These are phyloP conservation scores for Fusarium keratoplasticum DNA, from an alignment of 2,329 filamentous ascomycete genomes.

Conservation along the genomic window DNA sequence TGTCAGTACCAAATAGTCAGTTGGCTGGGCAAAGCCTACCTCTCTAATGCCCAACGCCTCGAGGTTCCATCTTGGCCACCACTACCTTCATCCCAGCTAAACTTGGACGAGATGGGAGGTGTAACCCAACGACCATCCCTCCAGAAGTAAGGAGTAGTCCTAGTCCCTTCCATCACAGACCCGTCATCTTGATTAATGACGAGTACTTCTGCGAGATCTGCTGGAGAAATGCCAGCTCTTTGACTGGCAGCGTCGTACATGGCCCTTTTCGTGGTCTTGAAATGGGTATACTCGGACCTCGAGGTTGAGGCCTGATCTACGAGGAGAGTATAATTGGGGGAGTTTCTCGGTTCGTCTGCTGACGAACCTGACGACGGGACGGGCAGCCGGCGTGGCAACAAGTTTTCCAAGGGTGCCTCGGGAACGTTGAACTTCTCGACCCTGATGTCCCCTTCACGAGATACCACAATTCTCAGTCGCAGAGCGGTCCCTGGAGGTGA, in stretches of 20 bases:
- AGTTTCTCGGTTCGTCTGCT: slow-evolving; percentile 41
- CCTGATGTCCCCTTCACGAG: slow-evolving; percentile 58
- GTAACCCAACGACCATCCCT: slow-evolving; percentile 81
- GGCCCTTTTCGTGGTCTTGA: slow-evolving; percentile 83
- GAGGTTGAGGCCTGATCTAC: slow-evolving; percentile 57
- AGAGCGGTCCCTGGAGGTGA: slow-evolving; percentile 50
- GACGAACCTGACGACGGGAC: slow-evolving; percentile 50
- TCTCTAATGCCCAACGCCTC: slow-evolving; percentile 83
- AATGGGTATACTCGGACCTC: slow-evolving; percentile 77
- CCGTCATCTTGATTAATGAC: slow-evolving; percentile 71
- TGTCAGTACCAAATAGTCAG: slow-evolving; percentile 2
- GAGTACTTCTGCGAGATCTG: slow-evolving; percentile 76
- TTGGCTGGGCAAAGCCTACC: slow-evolving; percentile 53
- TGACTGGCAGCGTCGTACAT: slow-evolving; percentile 78
- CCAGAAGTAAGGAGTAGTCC: slow-evolving; percentile 86
- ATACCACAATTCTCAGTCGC: slow-evolving; percentile 68
- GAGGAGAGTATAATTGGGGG: slow-evolving; percentile 55
- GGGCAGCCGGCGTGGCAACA: slow-evolving; percentile 69
- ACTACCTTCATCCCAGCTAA: slow-evolving; percentile 57
- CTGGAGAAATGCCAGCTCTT: slow-evolving; percentile 65
- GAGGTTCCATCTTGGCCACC: slow-evolving; percentile 88
- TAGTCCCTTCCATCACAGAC: slow-evolving; percentile 86
- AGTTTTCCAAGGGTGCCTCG: slow-evolving; percentile 58
- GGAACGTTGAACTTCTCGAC: slow-evolving; percentile 54
- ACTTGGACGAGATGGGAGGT: slow-evolving; percentile 68